Percentiles rank a stretch among this genome's conserved stretches.
These are phyloP conservation scores for Coemansia sp. DNA, from an alignment of 192 early-diverging fungal genomes.

Conservation along the genomic window DNA sequence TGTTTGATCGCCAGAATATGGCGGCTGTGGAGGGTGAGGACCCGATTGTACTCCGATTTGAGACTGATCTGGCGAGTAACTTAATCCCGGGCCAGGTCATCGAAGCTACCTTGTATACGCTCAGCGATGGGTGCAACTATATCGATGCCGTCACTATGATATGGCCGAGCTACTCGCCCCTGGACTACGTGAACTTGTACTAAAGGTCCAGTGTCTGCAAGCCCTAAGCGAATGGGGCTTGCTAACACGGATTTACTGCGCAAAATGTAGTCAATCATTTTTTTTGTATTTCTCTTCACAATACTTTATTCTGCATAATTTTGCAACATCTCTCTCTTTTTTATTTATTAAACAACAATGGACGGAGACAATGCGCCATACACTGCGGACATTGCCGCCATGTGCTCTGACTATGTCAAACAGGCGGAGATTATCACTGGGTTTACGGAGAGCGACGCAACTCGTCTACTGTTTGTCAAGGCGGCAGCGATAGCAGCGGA, in stretches of 20 bases:
- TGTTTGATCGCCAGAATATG: conserved; percentile 31
- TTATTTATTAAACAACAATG: background rate
- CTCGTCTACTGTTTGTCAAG: conserved; percentile 25
- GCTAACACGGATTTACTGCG: conserved; percentile 1
- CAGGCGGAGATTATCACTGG: conserved; percentile 30
- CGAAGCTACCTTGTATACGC: conserved; percentile 43
- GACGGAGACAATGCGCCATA: conserved; percentile 1
- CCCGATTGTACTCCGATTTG: conserved; percentile 29
- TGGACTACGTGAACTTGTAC: conserved; percentile 34
- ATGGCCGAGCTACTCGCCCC: conserved; percentile 53
- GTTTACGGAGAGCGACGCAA: conserved; percentile 6
- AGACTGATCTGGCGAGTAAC: conserved; percentile 14
- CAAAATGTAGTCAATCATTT: background rate
- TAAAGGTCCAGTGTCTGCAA: conserved; percentile 11
- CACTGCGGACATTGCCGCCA: conserved; percentile 28
- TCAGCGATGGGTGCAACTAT: conserved; percentile 37
- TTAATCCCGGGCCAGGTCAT: conserved; percentile 37
- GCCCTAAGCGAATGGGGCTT: background rate
- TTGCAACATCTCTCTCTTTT: background rate
- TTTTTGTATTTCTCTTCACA: background rate
- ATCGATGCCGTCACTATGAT: conserved; percentile 53
- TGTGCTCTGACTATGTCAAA: conserved; percentile 44
- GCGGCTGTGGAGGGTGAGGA: conserved; percentile 18
- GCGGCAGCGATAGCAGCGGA: conserved; percentile 22
- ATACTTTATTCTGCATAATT: background rate